phyloP scores from a whole-genome alignment of 2,329 filamentous ascomycete species.

The Phyllosticta citrichinensis region DNA sequence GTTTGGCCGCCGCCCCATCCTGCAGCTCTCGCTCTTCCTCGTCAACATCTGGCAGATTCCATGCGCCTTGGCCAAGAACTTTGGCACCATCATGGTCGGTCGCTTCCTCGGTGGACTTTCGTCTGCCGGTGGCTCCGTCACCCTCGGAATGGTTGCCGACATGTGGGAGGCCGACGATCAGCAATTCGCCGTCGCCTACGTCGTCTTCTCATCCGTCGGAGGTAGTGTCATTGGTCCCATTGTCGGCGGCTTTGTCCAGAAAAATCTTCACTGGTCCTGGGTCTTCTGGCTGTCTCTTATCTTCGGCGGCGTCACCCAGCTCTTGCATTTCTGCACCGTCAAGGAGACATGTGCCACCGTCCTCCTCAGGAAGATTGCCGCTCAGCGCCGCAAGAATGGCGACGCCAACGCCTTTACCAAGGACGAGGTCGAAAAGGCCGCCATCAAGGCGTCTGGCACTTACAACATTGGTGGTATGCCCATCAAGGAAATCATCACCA shows the following conservation, averaged over 20 bases:
- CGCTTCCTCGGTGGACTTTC: constrained; percentile 47
- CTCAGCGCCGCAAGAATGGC: constrained; percentile 56
- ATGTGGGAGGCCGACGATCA: constrained; percentile 49
- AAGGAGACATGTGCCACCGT: constrained; percentile 67
- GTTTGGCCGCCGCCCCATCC: constrained; percentile 41
- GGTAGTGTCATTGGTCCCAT: constrained; percentile 47
- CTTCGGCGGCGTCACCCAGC: constrained; percentile 58
- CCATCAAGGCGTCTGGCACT: constrained; percentile 8
- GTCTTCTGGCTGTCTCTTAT: constrained; percentile 77
- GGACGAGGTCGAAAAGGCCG: constrained; percentile 48
- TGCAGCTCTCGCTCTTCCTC: constrained; percentile 41
- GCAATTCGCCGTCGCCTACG: constrained; percentile 50
- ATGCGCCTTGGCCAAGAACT: constrained; percentile 33
- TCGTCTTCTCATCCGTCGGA: constrained; percentile 47
- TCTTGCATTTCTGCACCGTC: constrained; percentile 57
- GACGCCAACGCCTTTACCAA: constrained; percentile 57
- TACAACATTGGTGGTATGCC: constrained; percentile 24
- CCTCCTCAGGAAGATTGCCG: constrained; percentile 67
- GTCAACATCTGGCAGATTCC: constrained; percentile 47
- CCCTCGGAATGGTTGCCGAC: constrained; percentile 54
- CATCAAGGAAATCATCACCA: constrained; percentile 34
- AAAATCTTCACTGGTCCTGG: constrained; percentile 52
- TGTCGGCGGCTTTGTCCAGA: constrained; percentile 44
- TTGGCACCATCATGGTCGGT: constrained; percentile 33
- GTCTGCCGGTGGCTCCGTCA: constrained; percentile 54